Conservation (phyloP, 139 green algal species). For the Closterium sp. region DNA sequence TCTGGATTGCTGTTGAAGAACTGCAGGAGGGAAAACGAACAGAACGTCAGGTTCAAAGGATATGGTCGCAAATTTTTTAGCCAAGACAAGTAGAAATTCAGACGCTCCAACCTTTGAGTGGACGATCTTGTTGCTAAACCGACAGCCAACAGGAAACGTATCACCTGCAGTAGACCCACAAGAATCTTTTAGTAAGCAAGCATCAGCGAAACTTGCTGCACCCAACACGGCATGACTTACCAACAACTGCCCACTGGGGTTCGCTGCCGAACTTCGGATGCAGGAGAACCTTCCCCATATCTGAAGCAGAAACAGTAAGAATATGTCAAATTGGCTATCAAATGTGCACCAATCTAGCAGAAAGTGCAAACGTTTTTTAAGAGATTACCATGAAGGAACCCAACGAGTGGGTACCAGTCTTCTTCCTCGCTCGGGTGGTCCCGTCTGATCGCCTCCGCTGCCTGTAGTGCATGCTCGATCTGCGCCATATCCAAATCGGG, state of each 20-base stretch:
- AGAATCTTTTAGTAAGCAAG: slow-evolving; percentile 4
- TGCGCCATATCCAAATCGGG: slow-evolving; percentile 65
- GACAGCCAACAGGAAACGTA: slow-evolving; percentile 81
- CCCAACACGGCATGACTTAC: slow-evolving; percentile 40
- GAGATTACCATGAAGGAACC: slow-evolving; percentile 67
- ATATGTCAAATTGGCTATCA: background rate
- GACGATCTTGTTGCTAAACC: slow-evolving; percentile 20
- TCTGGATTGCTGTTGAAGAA: background rate
- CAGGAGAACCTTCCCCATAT: slow-evolving; percentile 81
- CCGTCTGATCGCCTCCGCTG: slow-evolving; percentile 61
- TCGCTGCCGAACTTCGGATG: slow-evolving; percentile 71
- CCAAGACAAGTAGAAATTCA: background rate
- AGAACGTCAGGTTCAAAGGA: background rate
- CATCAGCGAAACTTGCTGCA: background rate
- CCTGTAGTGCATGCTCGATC: slow-evolving; percentile 74
- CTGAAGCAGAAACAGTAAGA: slow-evolving; percentile 4
- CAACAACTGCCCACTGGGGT: slow-evolving; percentile 82
- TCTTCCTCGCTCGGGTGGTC: slow-evolving; percentile 64
- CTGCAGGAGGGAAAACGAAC: background rate
- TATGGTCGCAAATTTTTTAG: too few species aligned
- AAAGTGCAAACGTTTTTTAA: slow-evolving; percentile 8
- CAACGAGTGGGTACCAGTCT: slow-evolving; percentile 80
- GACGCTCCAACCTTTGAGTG: slow-evolving; percentile 19
- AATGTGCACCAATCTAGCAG: background rate
- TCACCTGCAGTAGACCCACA: slow-evolving; percentile 55